Evolutionary conservation across 257 asterid species (phyloP).

Genomic region (Ilex asprella): DNA sequence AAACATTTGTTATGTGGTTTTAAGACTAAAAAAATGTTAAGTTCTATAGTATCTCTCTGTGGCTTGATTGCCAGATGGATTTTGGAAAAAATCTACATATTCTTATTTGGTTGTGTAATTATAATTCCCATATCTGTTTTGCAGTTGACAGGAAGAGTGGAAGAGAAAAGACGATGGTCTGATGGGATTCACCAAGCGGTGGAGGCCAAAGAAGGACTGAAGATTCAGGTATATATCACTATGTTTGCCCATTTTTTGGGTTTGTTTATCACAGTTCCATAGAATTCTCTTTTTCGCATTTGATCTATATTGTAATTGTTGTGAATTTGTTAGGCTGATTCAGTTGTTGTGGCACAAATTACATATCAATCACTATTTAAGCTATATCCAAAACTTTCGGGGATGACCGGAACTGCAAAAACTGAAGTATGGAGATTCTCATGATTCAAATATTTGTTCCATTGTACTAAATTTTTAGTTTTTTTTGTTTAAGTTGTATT

Average conservation of each 20-base stretch:
- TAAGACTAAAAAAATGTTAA: no score
- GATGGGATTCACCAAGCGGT: conserved; percentile 99
- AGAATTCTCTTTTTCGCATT: not conserved
- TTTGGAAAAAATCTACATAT: no score
- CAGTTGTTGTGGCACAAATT: conserved; percentile 97
- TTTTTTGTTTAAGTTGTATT: not conserved
- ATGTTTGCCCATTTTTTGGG: no score
- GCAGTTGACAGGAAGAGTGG: conserved; percentile 96
- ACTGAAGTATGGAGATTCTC: conserved; percentile 58
- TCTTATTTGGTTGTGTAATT: conserved; percentile 8
- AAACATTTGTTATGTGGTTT: no score
- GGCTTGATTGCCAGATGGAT: no score
- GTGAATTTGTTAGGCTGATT: conserved; percentile 62
- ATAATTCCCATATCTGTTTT: conserved; percentile 10
- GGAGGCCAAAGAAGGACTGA: conserved; percentile 95
- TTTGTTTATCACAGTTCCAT: no score
- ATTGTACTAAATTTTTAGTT: not conserved
- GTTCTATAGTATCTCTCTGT: no score
- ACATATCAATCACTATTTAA: conserved; percentile 95
- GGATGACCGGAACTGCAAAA: conserved; percentile 99
- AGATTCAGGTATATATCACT: conserved; percentile 58
- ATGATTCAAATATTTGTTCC: conserved; percentile 4
- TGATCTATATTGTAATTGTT: conserved; percentile 2
- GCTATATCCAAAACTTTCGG: conserved; percentile 92
- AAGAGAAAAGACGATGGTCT: conserved; percentile 96